Percentiles rank a stretch among this genome's conserved stretches.
Conservation (phyloP, 768 basidiomycete genomes). For the Chalciporus sphaerocephalus region DNA sequence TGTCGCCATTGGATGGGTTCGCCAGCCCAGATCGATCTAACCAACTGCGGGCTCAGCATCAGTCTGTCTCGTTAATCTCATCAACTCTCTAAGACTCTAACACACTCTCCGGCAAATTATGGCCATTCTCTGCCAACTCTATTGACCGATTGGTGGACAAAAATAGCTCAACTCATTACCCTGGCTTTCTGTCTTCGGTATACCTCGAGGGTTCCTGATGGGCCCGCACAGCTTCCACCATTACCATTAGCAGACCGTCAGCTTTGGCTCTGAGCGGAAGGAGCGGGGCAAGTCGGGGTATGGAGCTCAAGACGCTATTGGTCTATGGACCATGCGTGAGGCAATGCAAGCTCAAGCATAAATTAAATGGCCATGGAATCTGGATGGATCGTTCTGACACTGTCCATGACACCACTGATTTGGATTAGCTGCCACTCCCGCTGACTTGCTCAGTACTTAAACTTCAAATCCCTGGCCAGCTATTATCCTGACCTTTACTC, state of each 20-base stretch:
- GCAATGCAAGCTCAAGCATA: conserved; percentile 12
- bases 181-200: too few species aligned
- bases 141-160: neutral
- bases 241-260: too few species aligned
- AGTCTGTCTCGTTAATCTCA: too few species aligned
- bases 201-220: neutral
- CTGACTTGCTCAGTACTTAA: conserved; percentile 22
- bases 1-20: too few species aligned
- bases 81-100: too few species aligned
- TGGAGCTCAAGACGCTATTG: conserved; percentile 19
- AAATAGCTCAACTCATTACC: neutral
- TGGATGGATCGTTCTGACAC: neutral
- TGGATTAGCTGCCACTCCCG: conserved; percentile 5
- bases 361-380: too few species aligned
- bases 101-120: neutral
- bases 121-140: neutral
- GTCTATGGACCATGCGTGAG: conserved; percentile 4
- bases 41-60: neutral
- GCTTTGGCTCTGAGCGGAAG: conserved; percentile 17
- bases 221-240: too few species aligned
- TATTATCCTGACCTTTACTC: conserved; percentile 11
- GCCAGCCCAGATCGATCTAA: too few species aligned
- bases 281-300: conserved; percentile 13
- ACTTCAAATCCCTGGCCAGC: neutral
- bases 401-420: conserved; percentile 8